phyloP scores from a whole-genome alignment of 768 basidiomycete genomes.

The Trichaptum fuscoviolaceum region DNA sequence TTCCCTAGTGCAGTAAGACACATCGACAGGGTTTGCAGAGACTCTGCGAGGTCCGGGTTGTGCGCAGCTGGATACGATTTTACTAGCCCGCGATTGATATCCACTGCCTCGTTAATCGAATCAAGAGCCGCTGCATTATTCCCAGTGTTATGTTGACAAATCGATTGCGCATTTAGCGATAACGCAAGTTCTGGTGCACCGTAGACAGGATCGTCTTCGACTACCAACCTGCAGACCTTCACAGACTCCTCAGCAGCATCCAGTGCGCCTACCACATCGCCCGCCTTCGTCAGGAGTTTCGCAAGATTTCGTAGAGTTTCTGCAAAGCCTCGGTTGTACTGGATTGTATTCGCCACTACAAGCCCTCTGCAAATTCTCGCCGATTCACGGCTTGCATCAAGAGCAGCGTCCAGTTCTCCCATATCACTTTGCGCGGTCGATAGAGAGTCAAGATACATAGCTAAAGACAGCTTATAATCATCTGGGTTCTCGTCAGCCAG shows the following conservation, averaged over 20 bases:
- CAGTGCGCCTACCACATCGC: background rate
- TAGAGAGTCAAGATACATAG: constrained; percentile 7
- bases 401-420: constrained; percentile 9
- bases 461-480: constrained; percentile 3
- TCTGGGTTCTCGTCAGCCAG: background rate
- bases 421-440: constrained; percentile 6
- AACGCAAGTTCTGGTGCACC: constrained; percentile 7
- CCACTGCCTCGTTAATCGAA: background rate
- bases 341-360: too few relatives aligned
- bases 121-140: background rate
- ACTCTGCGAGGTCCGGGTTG: background rate
- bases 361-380: constrained; percentile 3
- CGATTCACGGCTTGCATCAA: constrained; percentile 7
- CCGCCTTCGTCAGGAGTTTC: background rate
- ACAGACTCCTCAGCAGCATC: background rate
- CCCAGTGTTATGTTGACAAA: background rate
- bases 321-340: background rate
- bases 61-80: background rate
- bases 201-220: background rate
- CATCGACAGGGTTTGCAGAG: background rate
- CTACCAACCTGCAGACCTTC: background rate
- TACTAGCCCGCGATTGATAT: background rate
- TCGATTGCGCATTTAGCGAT: constrained; percentile 6
- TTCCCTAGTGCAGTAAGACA: background rate
- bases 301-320: background rate